phyloP scores from a whole-genome alignment of 2,329 filamentous ascomycete genomes.

The Atkinsonella hypoxylon region DNA sequence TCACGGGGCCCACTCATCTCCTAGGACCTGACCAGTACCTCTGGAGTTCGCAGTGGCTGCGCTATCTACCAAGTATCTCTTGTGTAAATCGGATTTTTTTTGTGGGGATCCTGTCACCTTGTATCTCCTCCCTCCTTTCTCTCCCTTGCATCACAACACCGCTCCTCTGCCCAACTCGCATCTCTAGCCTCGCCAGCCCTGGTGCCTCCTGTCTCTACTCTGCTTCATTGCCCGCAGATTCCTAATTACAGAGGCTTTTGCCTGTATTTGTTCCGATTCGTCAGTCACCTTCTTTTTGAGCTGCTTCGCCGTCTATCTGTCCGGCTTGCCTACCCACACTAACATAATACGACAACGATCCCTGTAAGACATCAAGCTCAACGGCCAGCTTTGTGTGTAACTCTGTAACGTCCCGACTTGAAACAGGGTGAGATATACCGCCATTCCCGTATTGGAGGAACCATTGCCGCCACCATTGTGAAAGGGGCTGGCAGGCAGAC shows the following conservation, averaged over 20 bases:
- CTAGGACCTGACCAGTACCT: not conserved
- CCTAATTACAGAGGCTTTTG: not conserved
- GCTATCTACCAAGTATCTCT: too few relatives aligned
- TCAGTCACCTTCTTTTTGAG: not conserved
- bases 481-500: not conserved
- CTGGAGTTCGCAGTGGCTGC: not conserved
- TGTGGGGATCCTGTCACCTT: not conserved
- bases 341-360: not conserved
- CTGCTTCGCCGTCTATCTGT: not conserved
- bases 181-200: constrained; percentile 3
- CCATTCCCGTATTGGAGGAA: not conserved
- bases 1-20: not conserved
- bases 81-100: not conserved
- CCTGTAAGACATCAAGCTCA: constrained; percentile 2
- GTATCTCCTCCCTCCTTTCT: not conserved
- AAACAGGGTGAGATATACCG: constrained; percentile 4
- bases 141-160: constrained; percentile 2
- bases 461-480: not conserved
- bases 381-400: constrained; percentile 2
- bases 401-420: not conserved
- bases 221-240: not conserved
- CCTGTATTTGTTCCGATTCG: not conserved
- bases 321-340: not conserved
- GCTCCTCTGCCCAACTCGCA: not conserved
- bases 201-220: not conserved